Evolutionary conservation across 2,329 filamentous ascomycete species (phyloP).

Genomic region (Nemania serpens): DNA sequence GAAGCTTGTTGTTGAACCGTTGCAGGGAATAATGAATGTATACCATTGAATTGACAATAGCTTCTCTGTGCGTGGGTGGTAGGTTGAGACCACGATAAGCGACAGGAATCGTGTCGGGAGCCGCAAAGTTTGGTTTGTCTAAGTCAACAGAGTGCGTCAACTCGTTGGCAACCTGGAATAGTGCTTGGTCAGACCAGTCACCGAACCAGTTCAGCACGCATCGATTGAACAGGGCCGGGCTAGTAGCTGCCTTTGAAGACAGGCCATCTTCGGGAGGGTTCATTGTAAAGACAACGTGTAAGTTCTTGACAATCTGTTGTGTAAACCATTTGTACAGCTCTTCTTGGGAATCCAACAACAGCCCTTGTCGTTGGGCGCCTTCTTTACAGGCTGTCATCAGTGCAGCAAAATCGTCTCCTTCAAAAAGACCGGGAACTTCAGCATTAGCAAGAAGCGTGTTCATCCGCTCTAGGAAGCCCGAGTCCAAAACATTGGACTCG

Average conservation of each 20-base stretch:
- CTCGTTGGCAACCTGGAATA: slow-evolving; percentile 97
- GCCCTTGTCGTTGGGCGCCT: slow-evolving; percentile 91
- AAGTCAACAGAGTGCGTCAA: slow-evolving; percentile 96
- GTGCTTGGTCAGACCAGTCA: slow-evolving; percentile 98
- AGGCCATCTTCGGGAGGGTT: slow-evolving; percentile 96
- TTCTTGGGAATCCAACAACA: slow-evolving; percentile 95
- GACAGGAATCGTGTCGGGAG: slow-evolving; percentile 89
- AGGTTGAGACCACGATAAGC: slow-evolving; percentile 85
- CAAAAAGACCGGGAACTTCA: slow-evolving; percentile 98
- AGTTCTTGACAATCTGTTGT: slow-evolving; percentile 96
- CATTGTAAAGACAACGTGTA: slow-evolving; percentile 99
- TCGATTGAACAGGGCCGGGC: slow-evolving; percentile 97
- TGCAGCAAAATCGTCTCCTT: slow-evolving; percentile 98
- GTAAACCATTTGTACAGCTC: slow-evolving; percentile 99
- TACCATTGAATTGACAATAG: slow-evolving; percentile 97
- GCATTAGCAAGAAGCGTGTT: slow-evolving; percentile 98
- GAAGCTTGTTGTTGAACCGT: slow-evolving; percentile 83
- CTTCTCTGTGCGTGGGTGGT: slow-evolving; percentile 87
- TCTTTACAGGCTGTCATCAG: slow-evolving; percentile 99
- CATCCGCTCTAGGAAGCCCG: slow-evolving; percentile 98
- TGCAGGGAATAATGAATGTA: slow-evolving; percentile 96
- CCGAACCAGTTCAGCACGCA: slow-evolving; percentile 99
- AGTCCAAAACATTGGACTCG: slow-evolving; percentile 97
- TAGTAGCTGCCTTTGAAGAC: slow-evolving; percentile 94
- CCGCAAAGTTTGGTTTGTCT: slow-evolving; percentile 81